Percentiles rank a stretch among this genome's conserved stretches.
phyloP scores from a whole-genome alignment of 345 rosid species.

The Psidium friedrichsthalianum region DNA sequence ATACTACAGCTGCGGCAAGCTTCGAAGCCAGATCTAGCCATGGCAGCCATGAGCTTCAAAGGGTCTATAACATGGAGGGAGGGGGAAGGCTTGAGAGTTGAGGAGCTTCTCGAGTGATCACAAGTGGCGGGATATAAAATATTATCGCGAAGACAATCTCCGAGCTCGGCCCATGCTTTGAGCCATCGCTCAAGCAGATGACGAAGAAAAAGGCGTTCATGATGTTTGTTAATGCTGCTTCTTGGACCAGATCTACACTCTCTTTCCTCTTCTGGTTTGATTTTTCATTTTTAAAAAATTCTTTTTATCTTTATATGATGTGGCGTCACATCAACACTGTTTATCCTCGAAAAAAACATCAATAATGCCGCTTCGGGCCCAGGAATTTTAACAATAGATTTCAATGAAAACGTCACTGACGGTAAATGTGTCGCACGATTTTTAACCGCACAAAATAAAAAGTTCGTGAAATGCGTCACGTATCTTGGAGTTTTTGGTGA shows the following conservation, averaged over 20 bases:
- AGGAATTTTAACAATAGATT: rapidly evolving
- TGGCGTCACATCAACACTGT: rapidly evolving
- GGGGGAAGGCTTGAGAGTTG: slow-evolving; percentile 41
- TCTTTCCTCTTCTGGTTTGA: neutral
- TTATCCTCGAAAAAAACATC: rapidly evolving
- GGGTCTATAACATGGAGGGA: slow-evolving; percentile 70
- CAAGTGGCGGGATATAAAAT: slow-evolving; percentile 36
- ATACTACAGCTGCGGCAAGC: neutral
- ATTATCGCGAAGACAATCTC: slow-evolving; percentile 38
- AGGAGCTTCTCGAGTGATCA: slow-evolving; percentile 50
- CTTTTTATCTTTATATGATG: neutral
- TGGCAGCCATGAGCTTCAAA: slow-evolving; percentile 31
- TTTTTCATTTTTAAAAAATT: neutral
- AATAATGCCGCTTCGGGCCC: rapidly evolving
- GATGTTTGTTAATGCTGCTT: neutral
- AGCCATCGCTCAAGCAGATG: slow-evolving; percentile 53
- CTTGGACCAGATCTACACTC: neutral
- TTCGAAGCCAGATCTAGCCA: neutral
- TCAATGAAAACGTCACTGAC: rapidly evolving
- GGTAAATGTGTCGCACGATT: neutral
- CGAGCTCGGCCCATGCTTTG: slow-evolving; percentile 83
- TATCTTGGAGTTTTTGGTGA: neutral
- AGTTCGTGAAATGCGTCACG: rapidly evolving
- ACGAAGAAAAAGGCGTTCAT: slow-evolving; percentile 12
- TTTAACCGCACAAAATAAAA: neutral